Conservation (phyloP, 1,139 yeast species). For the Meyerozyma sp. region DNA sequence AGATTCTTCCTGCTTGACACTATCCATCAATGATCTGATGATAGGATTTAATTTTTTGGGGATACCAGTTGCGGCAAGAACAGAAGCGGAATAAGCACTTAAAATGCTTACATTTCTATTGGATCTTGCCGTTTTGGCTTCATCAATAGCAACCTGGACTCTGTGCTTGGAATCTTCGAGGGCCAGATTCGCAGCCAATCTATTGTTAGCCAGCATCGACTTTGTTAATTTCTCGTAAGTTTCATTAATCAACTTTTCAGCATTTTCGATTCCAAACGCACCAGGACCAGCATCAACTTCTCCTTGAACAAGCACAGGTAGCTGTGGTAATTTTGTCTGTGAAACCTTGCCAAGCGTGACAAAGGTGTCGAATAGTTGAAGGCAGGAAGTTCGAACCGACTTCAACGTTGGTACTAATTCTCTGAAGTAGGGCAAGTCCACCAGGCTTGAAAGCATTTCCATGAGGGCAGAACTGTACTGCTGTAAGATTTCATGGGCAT, state of each 20-base stretch:
- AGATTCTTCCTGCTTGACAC: constrained; percentile 73
- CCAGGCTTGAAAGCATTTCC: constrained; percentile 38
- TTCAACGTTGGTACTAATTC: constrained; percentile 85
- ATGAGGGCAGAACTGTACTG: constrained; percentile 26
- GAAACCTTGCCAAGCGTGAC: constrained; percentile 71
- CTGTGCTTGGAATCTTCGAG: constrained; percentile 77
- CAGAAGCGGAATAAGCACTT: constrained; percentile 74
- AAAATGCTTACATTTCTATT: constrained; percentile 60
- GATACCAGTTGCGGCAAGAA: constrained; percentile 54
- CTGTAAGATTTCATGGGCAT: constrained; percentile 14
- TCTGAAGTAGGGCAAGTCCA: constrained; percentile 54
- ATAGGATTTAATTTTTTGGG: constrained; percentile 88
- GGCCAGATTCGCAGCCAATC: constrained; percentile 67
- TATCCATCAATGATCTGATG: constrained; percentile 89
- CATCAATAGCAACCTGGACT: constrained; percentile 60
- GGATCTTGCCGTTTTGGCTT: constrained; percentile 52
- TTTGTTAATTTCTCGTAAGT: constrained; percentile 63
- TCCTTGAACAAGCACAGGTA: constrained; percentile 90
- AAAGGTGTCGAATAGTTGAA: constrained; percentile 74
- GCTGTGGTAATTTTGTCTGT: constrained; percentile 70
- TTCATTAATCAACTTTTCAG: constrained; percentile 63
- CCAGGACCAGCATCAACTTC: constrained; percentile 93
- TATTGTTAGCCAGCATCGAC: constrained; percentile 62
- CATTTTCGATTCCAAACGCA: constrained; percentile 79
- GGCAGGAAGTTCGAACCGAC: constrained; percentile 82